Percentiles rank a stretch among this genome's conserved stretches.
Conservation (phyloP, 2,329 filamentous ascomycete genomes). For the Fusarium agapanthi region DNA sequence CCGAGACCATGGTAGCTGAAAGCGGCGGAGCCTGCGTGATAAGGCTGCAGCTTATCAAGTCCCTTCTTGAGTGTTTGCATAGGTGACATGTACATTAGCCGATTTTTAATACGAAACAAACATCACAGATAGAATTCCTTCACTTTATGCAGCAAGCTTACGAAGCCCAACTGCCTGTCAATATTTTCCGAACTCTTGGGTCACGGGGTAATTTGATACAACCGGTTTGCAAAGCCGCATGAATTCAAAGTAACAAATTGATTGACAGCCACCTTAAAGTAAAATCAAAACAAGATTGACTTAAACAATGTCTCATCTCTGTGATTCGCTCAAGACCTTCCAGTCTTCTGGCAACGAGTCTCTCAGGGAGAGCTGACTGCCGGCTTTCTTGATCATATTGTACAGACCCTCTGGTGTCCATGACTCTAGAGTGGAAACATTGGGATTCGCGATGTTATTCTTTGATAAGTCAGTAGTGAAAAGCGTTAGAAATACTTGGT, state of each 20-base stretch:
- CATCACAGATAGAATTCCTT: no score
- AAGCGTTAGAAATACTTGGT: rapidly evolving
- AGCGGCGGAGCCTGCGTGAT: not conserved
- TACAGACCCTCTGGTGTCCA: not conserved
- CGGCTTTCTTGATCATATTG: not conserved
- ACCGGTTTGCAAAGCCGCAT: not conserved
- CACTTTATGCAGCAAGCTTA: not conserved
- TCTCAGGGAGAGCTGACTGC: not conserved
- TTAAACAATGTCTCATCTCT: not conserved
- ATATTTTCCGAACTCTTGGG: rapidly evolving
- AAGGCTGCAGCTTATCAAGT: not conserved
- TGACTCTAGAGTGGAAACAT: not conserved
- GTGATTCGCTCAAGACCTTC: not conserved
- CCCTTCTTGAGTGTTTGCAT: not conserved
- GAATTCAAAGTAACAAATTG: not conserved
- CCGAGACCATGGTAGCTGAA: not conserved
- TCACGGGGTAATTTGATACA: rapidly evolving
- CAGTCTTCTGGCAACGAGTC: not conserved
- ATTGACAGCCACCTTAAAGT: no score
- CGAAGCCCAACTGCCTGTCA: not conserved
- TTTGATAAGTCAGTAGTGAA: rapidly evolving
- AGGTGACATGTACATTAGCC: no score
- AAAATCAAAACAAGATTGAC: rapidly evolving
- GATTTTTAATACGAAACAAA: no score
- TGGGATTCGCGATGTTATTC: not conserved